These are phyloP conservation scores for Vanrija pseudolonga DNA, from an alignment of 1,284 basidiomycete genomes.

Conservation along the genomic window DNA sequence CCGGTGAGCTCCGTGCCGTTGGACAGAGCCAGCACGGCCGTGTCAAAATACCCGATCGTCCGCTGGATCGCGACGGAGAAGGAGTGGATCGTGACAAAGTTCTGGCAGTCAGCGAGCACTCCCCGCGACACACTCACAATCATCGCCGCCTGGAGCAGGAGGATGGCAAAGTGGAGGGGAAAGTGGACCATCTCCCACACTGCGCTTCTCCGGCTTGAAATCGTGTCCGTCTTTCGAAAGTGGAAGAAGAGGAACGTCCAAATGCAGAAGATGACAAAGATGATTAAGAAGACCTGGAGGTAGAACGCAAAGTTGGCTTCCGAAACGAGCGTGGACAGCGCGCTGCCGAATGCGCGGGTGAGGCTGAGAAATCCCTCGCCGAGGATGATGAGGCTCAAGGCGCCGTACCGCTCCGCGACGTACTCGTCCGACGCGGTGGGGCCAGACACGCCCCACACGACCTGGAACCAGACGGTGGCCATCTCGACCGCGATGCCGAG, in stretches of 20 bases:
- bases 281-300: conserved; percentile 20
- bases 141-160: neutral
- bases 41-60: too few relatives aligned
- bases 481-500: conserved; percentile 22
- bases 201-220: too few relatives aligned
- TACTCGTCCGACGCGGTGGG: neutral
- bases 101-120: too few relatives aligned
- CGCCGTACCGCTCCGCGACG: conserved; percentile 23
- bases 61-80: too few relatives aligned
- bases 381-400: conserved; percentile 30
- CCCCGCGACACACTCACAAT: neutral
- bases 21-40: too few relatives aligned
- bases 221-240: conserved; percentile 6
- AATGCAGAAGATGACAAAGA: conserved; percentile 26
- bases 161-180: neutral
- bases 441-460: neutral
- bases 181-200: conserved; percentile 19
- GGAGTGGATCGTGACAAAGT: too few relatives aligned
- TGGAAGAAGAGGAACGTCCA: conserved; percentile 28
- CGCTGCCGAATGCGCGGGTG: neutral
- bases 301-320: conserved; percentile 17
- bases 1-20: too few relatives aligned
- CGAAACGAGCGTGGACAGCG: conserved; percentile 23
- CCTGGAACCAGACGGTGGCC: conserved; percentile 3
- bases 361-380: conserved; percentile 12